Evolutionary conservation across 2,329 filamentous ascomycete genomes (phyloP), one percentile per base, ranked within the genome.

Genomic region (Trichophyton verrucosum): DNA sequence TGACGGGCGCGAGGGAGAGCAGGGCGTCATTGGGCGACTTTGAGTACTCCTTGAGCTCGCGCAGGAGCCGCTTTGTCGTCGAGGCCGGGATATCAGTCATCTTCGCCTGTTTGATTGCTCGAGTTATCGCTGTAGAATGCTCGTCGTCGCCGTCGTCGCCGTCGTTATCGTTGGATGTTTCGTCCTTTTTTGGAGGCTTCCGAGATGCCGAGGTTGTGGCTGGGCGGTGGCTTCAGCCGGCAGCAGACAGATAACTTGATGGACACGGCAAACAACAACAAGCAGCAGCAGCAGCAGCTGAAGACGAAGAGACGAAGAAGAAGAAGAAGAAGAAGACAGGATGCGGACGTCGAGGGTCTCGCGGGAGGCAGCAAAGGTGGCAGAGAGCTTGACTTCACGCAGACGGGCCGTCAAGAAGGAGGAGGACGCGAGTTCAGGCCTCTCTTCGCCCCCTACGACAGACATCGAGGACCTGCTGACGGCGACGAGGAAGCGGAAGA

Each of bases 271-370:
- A 55, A 33, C 9, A n/a, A 17, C 51, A 33, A 24, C 22, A 20
- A 20, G 20, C 20, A 20, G 30, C 33, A 20, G 20, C 20, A 20
- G 30, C 33, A n/a, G 51, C 22, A 11, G 51, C 6, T 2, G 33
- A 13, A 36, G 8, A 38, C 8, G 53, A 17, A 9, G 15, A 17
- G 33, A 38, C 9, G 33, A 38, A 38, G 33, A 13, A 38, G 30
- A 17, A 36, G 53, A 17, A 8, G 15, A 17, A 20, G 8, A 17
- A 30, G 30, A 17, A 13, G 5, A 20, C 36, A 15, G n/a, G 11
- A 85, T 85, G 82, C 77, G 80, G 47, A 81, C 82, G 3, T 85
- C 83, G 7, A 76, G 79, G 47, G 72, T 84, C 59, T 83, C 83
- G 7, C 78, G 78, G 66, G 82, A 86, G 30, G 82, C 83, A 0